Evolutionary conservation across 2,329 filamentous ascomycete genomes (phyloP).

Genomic region (Tolypocladium cylindrosporum): DNA sequence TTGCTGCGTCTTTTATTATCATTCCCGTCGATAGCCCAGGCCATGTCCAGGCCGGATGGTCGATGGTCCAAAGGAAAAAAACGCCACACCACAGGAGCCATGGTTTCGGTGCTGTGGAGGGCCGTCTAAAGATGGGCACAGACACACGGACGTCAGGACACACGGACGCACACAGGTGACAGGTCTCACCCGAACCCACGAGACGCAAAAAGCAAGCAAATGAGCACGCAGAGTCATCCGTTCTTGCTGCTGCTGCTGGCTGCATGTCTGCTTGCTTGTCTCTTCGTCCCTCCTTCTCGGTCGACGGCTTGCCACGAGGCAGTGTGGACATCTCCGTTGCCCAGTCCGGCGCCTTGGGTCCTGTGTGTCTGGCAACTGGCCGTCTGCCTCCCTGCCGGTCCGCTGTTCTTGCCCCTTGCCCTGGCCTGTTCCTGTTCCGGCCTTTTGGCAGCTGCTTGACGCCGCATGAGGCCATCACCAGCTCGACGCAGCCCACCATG

Average conservation of each 20-base stretch:
- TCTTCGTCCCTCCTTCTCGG: neutral
- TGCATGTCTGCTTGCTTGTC: neutral
- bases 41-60: neutral
- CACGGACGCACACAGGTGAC: neutral
- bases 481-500: neutral
- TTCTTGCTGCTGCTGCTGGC: no score
- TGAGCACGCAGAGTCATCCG: neutral
- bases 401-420: neutral
- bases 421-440: neutral
- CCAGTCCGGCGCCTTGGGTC: neutral
- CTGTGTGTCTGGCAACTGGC: neutral
- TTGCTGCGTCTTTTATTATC: constrained; percentile 6
- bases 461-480: no score
- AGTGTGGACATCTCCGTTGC: neutral
- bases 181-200: neutral
- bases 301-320: neutral
- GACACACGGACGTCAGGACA: neutral
- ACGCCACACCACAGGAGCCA: neutral
- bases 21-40: neutral
- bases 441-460: neutral
- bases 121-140: neutral
- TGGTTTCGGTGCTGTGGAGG: neutral
- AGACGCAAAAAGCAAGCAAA: neutral
- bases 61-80: neutral
- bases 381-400: no score